A percentile compares a stretch with the other conserved stretches of the same genome.
Conservation (phyloP, 768 basidiomycete species). For the Mycena sanguinolenta region DNA sequence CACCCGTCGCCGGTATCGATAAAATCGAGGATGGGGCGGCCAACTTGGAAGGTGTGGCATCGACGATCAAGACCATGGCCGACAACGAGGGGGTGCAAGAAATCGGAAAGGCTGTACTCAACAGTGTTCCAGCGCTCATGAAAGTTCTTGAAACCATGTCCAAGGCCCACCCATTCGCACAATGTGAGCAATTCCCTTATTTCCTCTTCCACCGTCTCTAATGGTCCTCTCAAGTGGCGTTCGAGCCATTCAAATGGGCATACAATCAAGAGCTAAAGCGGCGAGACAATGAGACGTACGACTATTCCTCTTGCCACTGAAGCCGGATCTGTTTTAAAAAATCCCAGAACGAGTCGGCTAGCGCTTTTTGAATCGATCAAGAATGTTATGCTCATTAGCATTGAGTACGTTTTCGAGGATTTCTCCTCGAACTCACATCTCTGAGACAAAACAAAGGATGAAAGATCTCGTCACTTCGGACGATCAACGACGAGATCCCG, state of each 20-base stretch:
- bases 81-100: conserved; percentile 23
- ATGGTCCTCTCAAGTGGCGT: conserved; percentile 8
- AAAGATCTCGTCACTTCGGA: neutral
- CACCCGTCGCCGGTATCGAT: no score
- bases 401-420: conserved; percentile 15
- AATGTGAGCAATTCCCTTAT: neutral
- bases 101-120: conserved; percentile 8
- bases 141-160: conserved; percentile 3
- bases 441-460: neutral
- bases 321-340: neutral
- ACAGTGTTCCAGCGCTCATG: conserved; percentile 17
- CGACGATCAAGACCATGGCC: conserved; percentile 3
- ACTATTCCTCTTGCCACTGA: neutral
- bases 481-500: no score
- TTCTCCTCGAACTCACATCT: neutral
- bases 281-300: conserved; percentile 15
- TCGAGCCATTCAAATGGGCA: conserved; percentile 15
- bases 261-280: conserved; percentile 19
- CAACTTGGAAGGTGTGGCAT: neutral
- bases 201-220: neutral
- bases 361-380: no score
- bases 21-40: no score
- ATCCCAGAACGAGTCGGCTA: neutral
- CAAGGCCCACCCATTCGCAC: no score
- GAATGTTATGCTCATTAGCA: conserved; percentile 2